Percentiles rank a stretch among this genome's conserved stretches.
Conservation (phyloP, 495 filamentous ascomycete genomes). For the Astrothelium subdiscretum region DNA sequence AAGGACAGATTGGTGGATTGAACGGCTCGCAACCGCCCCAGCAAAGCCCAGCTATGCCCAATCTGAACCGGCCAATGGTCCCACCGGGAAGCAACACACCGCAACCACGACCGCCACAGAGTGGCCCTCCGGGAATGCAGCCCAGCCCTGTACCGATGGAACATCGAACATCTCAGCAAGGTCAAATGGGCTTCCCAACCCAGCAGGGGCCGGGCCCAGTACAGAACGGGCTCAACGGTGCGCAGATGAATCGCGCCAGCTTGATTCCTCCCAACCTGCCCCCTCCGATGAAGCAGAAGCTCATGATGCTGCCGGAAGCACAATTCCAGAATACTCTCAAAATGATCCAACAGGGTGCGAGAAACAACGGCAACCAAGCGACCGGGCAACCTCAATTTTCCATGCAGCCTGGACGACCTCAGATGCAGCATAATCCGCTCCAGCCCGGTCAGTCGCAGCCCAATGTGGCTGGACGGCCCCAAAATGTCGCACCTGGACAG, state of each 20-base stretch:
- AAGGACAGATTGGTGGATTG: conserved; percentile 38
- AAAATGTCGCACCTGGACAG: background rate
- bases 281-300: background rate
- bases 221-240: background rate
- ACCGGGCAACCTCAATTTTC: background rate
- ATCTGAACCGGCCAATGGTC: conserved; percentile 47
- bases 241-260: background rate
- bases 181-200: conserved; percentile 5
- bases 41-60: conserved; percentile 46
- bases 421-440: background rate
- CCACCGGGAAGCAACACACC: conserved; percentile 24
- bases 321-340: background rate
- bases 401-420: background rate
- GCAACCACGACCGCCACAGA: conserved; percentile 12
- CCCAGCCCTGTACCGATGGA: conserved; percentile 4
- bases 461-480: background rate
- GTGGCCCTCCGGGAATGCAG: conserved; percentile 6
- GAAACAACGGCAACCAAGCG: background rate
- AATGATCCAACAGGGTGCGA: background rate
- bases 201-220: background rate
- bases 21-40: conserved; percentile 34
- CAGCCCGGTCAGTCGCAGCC: background rate
- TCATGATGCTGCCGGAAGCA: background rate
- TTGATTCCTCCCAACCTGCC: background rate
- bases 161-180: conserved; percentile 15